Conservation (phyloP, 2,329 filamentous ascomycete genomes). For the Aspergillus awamori region DNA sequence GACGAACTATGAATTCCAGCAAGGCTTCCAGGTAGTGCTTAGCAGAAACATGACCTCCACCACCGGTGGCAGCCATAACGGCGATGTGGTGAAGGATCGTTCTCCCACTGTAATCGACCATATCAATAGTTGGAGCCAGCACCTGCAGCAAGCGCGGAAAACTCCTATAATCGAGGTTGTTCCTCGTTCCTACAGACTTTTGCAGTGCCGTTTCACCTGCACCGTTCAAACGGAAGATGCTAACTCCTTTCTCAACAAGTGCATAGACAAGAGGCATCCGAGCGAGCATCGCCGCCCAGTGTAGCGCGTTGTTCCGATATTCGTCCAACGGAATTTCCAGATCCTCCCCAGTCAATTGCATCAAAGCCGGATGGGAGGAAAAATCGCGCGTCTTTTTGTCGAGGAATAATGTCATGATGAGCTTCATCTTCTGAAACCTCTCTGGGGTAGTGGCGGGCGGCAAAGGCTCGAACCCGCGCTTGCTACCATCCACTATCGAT, state of each 20-base stretch:
- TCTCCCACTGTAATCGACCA: conserved; percentile 83
- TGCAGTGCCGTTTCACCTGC: conserved; percentile 91
- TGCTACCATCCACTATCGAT: conserved; percentile 33
- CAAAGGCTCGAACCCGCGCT: conserved; percentile 45
- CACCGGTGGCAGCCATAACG: conserved; percentile 92
- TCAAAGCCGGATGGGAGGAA: conserved; percentile 74
- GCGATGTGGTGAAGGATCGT: conserved; percentile 97
- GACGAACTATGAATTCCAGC: conserved; percentile 89
- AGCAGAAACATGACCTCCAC: conserved; percentile 78
- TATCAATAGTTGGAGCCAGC: conserved; percentile 84
- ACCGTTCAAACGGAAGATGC: conserved; percentile 82
- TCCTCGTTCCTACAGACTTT: conserved; percentile 88
- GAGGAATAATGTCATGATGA: conserved; percentile 81
- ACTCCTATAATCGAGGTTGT: conserved; percentile 86
- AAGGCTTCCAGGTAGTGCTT: conserved; percentile 95
- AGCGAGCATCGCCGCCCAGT: conserved; percentile 94
- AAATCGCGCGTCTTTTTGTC: conserved; percentile 71
- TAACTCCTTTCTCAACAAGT: conserved; percentile 81
- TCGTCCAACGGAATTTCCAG: conserved; percentile 91
- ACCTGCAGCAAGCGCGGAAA: conserved; percentile 91
- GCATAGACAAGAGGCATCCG: conserved; percentile 80
- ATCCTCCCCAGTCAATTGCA: conserved; percentile 74
- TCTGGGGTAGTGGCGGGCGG: conserved; percentile 62
- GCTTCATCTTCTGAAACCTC: conserved; percentile 76
- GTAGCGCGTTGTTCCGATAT: conserved; percentile 81